Conservation (phyloP, 2,329 filamentous ascomycete species). For the Fusarium mundagurra region DNA sequence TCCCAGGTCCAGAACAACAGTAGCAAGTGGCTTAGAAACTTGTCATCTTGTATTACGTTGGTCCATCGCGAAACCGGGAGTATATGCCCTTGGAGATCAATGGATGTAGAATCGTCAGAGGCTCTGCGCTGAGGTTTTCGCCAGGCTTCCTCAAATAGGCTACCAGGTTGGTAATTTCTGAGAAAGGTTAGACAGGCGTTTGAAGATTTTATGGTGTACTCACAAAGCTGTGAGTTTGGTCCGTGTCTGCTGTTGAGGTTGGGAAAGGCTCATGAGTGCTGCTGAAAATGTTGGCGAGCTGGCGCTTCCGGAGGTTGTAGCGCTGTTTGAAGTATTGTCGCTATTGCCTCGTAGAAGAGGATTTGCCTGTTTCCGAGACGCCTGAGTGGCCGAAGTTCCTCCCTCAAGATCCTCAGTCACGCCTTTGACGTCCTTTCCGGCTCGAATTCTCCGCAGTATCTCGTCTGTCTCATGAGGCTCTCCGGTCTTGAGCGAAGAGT, state of each 20-base stretch:
- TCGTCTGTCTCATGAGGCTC: slow-evolving; percentile 18
- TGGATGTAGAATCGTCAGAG: neutral
- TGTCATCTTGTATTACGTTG: slow-evolving; percentile 8
- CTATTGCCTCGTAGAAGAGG: neutral
- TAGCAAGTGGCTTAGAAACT: slow-evolving; percentile 15
- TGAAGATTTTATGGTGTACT: neutral
- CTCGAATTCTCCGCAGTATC: slow-evolving; percentile 24
- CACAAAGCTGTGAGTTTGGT: slow-evolving; percentile 15
- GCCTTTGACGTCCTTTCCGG: slow-evolving; percentile 10
- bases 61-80: slow-evolving; percentile 31
- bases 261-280: neutral
- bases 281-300: neutral
- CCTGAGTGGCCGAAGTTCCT: neutral
- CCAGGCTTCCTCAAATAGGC: slow-evolving; percentile 11
- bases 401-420: slow-evolving; percentile 1
- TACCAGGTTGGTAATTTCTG: neutral
- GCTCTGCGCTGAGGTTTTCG: neutral
- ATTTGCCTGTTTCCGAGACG: neutral
- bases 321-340: neutral
- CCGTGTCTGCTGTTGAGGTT: neutral
- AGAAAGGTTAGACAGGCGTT: neutral
- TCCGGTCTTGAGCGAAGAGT: slow-evolving; percentile 4
- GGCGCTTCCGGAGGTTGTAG: neutral
- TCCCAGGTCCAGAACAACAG: slow-evolving; percentile 28
- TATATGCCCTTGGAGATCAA: neutral